These are phyloP conservation scores for Pseudogymnoascus sp. DNA, from an alignment of 2,329 filamentous ascomycete genomes.

Conservation along the genomic window DNA sequence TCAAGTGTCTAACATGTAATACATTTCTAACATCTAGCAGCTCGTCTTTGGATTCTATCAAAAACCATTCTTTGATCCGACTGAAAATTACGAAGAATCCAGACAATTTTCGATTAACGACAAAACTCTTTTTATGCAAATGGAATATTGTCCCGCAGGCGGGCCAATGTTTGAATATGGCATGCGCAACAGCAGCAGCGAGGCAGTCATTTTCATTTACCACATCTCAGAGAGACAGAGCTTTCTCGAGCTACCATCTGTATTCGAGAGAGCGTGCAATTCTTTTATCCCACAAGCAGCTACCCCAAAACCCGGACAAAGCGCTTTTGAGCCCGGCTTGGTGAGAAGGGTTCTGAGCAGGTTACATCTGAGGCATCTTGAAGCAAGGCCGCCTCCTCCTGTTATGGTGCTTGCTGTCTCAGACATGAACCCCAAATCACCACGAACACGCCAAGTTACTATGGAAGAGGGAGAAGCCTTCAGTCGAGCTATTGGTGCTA, in stretches of 20 bases:
- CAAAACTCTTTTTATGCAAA: background rate
- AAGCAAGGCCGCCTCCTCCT: background rate
- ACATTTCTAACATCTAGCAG: background rate
- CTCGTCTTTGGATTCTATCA: background rate
- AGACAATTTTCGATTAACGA: background rate
- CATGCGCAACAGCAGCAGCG: background rate
- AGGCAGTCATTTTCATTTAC: background rate
- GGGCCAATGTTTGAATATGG: background rate
- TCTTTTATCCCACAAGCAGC: background rate
- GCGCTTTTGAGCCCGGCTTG: background rate
- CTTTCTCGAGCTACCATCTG: background rate
- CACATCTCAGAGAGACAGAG: background rate
- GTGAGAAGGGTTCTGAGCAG: background rate
- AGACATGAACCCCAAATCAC: background rate
- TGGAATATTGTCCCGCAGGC: background rate
- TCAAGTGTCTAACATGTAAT: background rate
- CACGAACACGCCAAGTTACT: background rate
- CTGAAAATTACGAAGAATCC: background rate
- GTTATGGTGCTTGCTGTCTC: background rate
- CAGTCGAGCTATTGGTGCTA: background rate
- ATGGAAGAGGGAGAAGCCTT: background rate
- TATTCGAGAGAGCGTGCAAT: background rate
- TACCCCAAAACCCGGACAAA: background rate
- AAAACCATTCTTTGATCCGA: background rate
- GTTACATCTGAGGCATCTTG: background rate